Evolutionary conservation across 371 early-diverging fungal genomes (phyloP), one percentile per base, ranked within the genome.

Genomic region (Entomophthora muscae): DNA sequence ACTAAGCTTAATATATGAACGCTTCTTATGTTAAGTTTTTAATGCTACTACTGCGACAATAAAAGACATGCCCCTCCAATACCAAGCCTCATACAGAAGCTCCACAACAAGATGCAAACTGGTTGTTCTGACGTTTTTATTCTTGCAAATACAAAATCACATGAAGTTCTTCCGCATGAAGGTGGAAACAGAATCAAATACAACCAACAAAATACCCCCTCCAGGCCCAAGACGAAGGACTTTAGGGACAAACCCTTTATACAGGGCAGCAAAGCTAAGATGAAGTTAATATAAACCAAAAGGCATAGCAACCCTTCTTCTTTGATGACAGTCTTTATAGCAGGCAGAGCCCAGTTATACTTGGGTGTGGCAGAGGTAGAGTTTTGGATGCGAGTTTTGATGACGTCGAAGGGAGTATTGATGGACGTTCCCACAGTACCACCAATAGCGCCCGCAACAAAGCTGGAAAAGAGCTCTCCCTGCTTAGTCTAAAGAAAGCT

Each of bases 341-440:
- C 83, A 13, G 93, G 91, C 66, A 90, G 26, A 31, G 92, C 81
- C 86, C 94, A 94, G 78, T 85, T 86, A 74, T 95, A 96, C 72
- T 84, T 88, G 52, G 72, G 71, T 5, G 76, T 72, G 12, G 78
- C 77, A 30, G 71, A 75, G 29, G 79, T 72, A 68, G 93, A 83
- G 71, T 86, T 86, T 75, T 98, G 98, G 57, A 98, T 83, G 65
- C 98, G 81, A 0, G 96, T 91, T 81, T 98, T 98, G 65, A 93
- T 93, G 30, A 98, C 98, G 76, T 98, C 98, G 61, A 93, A 86
- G 7, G 98, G 98, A 27, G 94, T 96, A 75, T 98, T 98, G 62
- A 93, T 69, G 53, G 89, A 79, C 13, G 98, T 98, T 51, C 93
- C 98, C 63, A 92, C 77, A 23, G 93, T 93, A 59, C 98, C 98